Percentiles rank a stretch among this genome's conserved stretches.
Conservation (phyloP, 2,329 filamentous ascomycete genomes). For the Chaetoscypha palmicola region DNA sequence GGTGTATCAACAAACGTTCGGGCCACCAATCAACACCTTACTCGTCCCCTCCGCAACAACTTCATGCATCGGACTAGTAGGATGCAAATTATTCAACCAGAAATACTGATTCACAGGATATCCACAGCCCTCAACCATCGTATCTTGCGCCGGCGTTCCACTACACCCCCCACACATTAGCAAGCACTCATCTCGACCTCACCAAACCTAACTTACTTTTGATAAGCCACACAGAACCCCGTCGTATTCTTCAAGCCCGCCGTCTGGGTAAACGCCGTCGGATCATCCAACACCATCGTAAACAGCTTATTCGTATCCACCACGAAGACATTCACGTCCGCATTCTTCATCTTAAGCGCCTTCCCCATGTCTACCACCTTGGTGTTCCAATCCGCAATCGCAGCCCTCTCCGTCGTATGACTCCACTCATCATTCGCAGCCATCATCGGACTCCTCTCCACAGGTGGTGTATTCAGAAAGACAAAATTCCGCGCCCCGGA, state of each 20-base stretch:
- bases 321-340: constrained; percentile 42
- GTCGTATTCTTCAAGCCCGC: constrained; percentile 48
- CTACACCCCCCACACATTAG: constrained; percentile 28
- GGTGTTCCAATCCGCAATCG: constrained; percentile 46
- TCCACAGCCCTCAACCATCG: constrained; percentile 39
- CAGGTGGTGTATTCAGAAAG: constrained; percentile 51
- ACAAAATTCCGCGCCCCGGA: constrained; percentile 51
- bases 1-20: constrained; percentile 37
- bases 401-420: constrained; percentile 34
- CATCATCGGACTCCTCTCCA: constrained; percentile 47
- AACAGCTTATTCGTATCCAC: constrained; percentile 49
- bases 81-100: constrained; percentile 57
- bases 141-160: constrained; percentile 39
- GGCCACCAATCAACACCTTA: constrained; percentile 33
- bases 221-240: constrained; percentile 46
- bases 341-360: constrained; percentile 29
- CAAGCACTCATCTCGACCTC: neutral
- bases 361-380: constrained; percentile 36
- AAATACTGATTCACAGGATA: constrained; percentile 55
- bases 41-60: constrained; percentile 47
- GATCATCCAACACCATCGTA: constrained; percentile 44
- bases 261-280: constrained; percentile 43
- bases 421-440: constrained; percentile 33
- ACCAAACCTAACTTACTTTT: constrained; percentile 38
- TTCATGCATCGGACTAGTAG: constrained; percentile 57